phyloP scores from a whole-genome alignment of 2,329 filamentous ascomycete species.

The Neofusicoccum cordaticola region DNA sequence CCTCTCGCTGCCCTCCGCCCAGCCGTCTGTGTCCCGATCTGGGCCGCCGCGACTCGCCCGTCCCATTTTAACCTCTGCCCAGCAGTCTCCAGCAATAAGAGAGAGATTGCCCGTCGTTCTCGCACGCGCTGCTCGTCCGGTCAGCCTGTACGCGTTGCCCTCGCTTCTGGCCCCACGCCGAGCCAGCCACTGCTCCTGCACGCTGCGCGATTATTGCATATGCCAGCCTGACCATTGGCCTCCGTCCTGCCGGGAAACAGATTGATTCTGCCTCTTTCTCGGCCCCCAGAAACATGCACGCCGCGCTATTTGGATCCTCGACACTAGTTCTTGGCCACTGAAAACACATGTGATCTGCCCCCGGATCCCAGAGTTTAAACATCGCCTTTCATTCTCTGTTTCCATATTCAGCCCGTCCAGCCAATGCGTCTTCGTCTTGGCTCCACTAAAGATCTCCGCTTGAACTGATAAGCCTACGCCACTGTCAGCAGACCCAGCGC shows the following conservation, averaged over 20 bases:
- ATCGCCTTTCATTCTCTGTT: not conserved
- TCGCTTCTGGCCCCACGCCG: not conserved
- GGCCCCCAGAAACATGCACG: not conserved
- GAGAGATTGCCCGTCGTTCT: not conserved
- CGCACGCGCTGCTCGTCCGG: not conserved
- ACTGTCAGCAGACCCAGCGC: not conserved
- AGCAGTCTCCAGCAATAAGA: not conserved
- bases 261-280: not conserved
- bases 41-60: not conserved
- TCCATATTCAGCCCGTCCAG: not conserved
- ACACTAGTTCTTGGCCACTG: not conserved
- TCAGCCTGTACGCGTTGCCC: not conserved
- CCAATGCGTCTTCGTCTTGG: conserved; percentile 4
- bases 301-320: not conserved
- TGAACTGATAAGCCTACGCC: not conserved
- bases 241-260: not conserved
- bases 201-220: not conserved
- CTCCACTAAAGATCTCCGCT: not conserved
- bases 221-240: not conserved
- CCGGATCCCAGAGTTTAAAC: not conserved
- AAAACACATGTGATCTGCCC: not conserved
- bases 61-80: not conserved
- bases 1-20: not conserved
- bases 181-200: not conserved
- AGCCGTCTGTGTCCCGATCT: not conserved